Evolutionary conservation across 345 rosid species (phyloP).

Genomic region (Psidium friedrichsthalianum): DNA sequence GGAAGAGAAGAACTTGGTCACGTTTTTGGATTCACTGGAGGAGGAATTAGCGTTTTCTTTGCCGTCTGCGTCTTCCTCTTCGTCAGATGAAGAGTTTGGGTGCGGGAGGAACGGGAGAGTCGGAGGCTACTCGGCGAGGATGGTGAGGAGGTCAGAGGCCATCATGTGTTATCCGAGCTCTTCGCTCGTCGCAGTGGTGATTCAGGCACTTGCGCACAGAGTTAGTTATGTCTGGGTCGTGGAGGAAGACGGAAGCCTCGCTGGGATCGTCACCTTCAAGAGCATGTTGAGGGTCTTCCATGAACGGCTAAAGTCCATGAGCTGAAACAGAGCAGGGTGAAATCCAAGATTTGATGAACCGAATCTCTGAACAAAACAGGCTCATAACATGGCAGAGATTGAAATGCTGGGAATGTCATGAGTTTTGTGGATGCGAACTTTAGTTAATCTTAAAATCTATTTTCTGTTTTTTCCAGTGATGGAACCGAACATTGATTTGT

Average conservation of each 20-base stretch:
- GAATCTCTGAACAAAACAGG: not conserved
- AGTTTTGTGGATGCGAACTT: not conserved
- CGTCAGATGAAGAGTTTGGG: slow-evolving; percentile 31
- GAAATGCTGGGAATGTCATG: not conserved
- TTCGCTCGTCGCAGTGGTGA: slow-evolving; percentile 56
- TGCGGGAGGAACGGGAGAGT: slow-evolving; percentile 12
- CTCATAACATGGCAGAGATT: not conserved
- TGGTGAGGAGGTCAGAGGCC: slow-evolving; percentile 24
- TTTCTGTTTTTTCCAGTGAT: not conserved
- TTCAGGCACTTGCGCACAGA: slow-evolving; percentile 52
- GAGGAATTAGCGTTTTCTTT: slow-evolving; percentile 25
- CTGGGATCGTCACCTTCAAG: slow-evolving; percentile 37
- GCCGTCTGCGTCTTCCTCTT: slow-evolving; percentile 6
- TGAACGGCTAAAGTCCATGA: slow-evolving; percentile 18
- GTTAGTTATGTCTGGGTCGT: slow-evolving; percentile 47
- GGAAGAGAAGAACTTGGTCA: slow-evolving; percentile 23
- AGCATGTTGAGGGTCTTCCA: slow-evolving; percentile 43
- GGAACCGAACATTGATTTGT: not conserved
- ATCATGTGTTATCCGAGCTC: slow-evolving; percentile 42
- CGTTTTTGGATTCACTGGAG: slow-evolving; percentile 26
- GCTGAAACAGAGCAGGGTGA: not conserved
- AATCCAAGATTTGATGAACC: not conserved
- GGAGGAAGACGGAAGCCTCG: slow-evolving; percentile 30
- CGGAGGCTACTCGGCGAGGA: slow-evolving; percentile 13
- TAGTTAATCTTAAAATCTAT: not conserved